phyloP scores from a whole-genome alignment of 345 rosid genomes.

The Geranium rotundifolium region DNA sequence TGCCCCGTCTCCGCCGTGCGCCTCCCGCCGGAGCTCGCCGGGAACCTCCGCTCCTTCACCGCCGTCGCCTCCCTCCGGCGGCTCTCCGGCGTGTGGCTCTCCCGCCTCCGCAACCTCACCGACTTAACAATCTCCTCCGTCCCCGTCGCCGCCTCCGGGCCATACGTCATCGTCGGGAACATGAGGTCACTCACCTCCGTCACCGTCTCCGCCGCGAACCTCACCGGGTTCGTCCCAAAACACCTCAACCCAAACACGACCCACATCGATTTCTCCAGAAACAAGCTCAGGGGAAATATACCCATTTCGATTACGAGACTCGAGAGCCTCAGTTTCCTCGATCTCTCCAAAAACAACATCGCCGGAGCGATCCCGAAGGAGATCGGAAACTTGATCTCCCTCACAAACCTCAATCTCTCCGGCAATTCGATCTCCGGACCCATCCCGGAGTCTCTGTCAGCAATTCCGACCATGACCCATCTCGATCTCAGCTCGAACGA shows the following conservation, averaged over 20 bases:
- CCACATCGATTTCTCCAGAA: slow-evolving; percentile 69
- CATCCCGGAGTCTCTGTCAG: slow-evolving; percentile 66
- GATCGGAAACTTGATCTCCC: slow-evolving; percentile 56
- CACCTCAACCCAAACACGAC: slow-evolving; percentile 44
- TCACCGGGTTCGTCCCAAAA: slow-evolving; percentile 52
- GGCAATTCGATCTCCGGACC: slow-evolving; percentile 75
- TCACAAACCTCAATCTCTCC: slow-evolving; percentile 55
- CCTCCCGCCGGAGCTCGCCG: slow-evolving; percentile 56
- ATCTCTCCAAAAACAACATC: slow-evolving; percentile 51
- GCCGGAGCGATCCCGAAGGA: slow-evolving; percentile 54
- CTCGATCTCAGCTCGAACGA: slow-evolving; percentile 85
- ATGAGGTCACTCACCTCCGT: slow-evolving; percentile 44
- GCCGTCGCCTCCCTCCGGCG: slow-evolving; percentile 48
- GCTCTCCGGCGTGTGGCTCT: slow-evolving; percentile 59
- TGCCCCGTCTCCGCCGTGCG: slow-evolving; percentile 51
- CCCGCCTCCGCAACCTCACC: slow-evolving; percentile 64
- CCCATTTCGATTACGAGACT: slow-evolving; percentile 64
- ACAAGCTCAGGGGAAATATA: slow-evolving; percentile 53
- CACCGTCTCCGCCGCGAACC: slow-evolving; percentile 55
- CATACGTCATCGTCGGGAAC: slow-evolving; percentile 62
- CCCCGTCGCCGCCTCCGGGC: slow-evolving; percentile 56
- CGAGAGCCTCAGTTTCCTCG: slow-evolving; percentile 44
- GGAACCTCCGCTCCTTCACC: slow-evolving; percentile 49
- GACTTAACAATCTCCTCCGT: slow-evolving; percentile 53
- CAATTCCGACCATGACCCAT: slow-evolving; percentile 53